Evolutionary conservation across 139 green algal genomes (phyloP), one percentile per base, ranked within the genome.

Genomic region (Volvox reticuliferus): DNA sequence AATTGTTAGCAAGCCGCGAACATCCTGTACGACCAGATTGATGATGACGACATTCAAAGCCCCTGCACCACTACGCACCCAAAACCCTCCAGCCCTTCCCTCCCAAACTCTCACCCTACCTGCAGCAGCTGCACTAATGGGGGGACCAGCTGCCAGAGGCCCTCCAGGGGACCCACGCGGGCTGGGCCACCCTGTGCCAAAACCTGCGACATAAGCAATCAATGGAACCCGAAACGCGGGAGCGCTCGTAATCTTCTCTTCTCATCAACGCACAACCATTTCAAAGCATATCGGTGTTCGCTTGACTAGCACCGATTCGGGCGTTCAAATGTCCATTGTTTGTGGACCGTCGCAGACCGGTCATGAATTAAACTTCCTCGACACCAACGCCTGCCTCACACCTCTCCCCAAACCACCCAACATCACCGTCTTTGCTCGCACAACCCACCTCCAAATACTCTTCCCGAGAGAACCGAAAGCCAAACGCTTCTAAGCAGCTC

Each of bases 121-220:
- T 75, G 68, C 68, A 89, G 2, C 71, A 90, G 86, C 69, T 36
- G 28, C 69, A 63, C 73, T 69, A 90, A n/a, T 2, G 36, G 69
- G 1, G 50, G 68, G 37, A 50, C 30, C 86, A 90, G 68, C 12
- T 81, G 73, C 86, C 86, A 90, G 71, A 90, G 44, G 71, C 71
- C 6, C 44, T 22, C 73, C 71, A 90, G 86, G 36, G 73, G n/a
- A 1, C 1, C 73, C 86, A 90, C 50, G 21, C 86, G 71, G 50
- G 30, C 12, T 0, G 50, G n/a, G 20, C 86, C 86, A 75, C 86
- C 73, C 73, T 90, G 86, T 28, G 86, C 71, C 50, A 90, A 30
- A 22, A 90, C 50, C 67, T 44, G 9, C 35, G 35, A 2, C 44
- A 9, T 55, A 9, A 14, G 44, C 44, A 55, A 14, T 55, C 9